Evolutionary conservation across 2,329 filamentous ascomycete genomes (phyloP).

Genomic region (Diaporthe vexans): DNA sequence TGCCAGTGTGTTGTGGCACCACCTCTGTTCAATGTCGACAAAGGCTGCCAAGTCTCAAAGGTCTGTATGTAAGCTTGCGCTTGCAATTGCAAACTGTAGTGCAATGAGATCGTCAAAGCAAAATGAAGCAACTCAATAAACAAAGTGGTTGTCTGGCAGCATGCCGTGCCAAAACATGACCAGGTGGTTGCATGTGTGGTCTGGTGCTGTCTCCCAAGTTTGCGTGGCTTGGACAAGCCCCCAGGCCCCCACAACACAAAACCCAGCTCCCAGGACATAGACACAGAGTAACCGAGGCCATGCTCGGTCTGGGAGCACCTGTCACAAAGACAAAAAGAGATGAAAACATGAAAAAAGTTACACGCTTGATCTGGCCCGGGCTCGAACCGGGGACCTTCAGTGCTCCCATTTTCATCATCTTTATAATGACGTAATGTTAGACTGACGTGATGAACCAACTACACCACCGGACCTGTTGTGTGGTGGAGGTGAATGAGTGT

Average conservation of each 20-base stretch:
- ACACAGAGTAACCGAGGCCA: no score
- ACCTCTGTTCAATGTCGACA: not conserved
- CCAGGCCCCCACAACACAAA: no score
- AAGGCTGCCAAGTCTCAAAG: not conserved
- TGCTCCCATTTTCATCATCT: no score
- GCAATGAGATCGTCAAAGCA: not conserved
- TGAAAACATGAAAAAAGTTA: not conserved
- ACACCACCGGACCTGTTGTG: slow-evolving; percentile 29
- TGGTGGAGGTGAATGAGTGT: no score
- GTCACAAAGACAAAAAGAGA: not conserved
- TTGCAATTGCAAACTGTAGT: no score
- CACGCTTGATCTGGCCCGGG: slow-evolving; percentile 34
- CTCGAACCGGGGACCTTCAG: slow-evolving; percentile 37
- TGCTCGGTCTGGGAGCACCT: no score
- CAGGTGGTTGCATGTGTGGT: not conserved
- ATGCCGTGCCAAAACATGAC: no score
- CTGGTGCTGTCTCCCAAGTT: not conserved
- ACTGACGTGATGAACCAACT: slow-evolving; percentile 37
- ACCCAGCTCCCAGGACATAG: no score
- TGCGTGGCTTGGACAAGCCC: no score
- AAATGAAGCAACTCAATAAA: not conserved
- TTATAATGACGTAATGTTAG: no score
- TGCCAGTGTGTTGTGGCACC: not conserved
- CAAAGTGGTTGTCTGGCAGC: not conserved
- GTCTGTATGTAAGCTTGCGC: no score